Evolutionary conservation across 768 basidiomycete species (phyloP), one percentile per base, ranked within the genome.

Genomic region (Amanita pallidorosea): DNA sequence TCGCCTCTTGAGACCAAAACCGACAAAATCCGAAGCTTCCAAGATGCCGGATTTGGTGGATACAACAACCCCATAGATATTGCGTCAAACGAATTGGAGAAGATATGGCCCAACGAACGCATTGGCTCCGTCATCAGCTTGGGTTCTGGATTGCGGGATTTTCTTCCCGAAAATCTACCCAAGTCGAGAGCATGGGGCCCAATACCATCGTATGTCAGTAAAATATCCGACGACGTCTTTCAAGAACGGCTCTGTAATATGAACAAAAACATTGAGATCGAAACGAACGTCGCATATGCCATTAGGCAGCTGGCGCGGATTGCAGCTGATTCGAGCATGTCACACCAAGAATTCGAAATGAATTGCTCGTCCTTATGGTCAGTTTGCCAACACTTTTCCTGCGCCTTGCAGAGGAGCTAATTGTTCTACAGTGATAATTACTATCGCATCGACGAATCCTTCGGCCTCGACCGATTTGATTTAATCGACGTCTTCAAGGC

Each of bases 21-120:
- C n/a, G 41, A 43, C 22, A 54, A 49, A 29, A 53, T 58, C 38
- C 52, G 55, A 43, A 33, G 27, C 7, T 65, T 59, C 48, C 55
- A 54, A 2, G 63, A 63, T 45, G 49, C 61, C 1, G 60, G 58
- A 2, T 59, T 60, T 45, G 56, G 59, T 22, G 63, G 61, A 1
- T 65, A 58, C 46, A 61, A 59, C 38, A 61, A 58, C 36, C 61
- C 61, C 1, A 47, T 55, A 12, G 54, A 53, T 12, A 47, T 61
- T 11, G 52, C 57, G 6, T 25, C 31, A 6, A 40, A 46, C n/a
- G 63, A 62, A 51, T 35, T 17, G 5, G 36, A 52, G 31, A 23
- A 44, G 3, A 20, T 60, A 12, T 61, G 60, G 60, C 57, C 58
- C 8, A 54, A 49, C n/a, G 56, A 51, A 29, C 48, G 51, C 13